A percentile compares a stretch with the other conserved stretches of the same genome.
Conservation (phyloP, 352 stramenopile genomes). For the Phytophthora constricta region DNA sequence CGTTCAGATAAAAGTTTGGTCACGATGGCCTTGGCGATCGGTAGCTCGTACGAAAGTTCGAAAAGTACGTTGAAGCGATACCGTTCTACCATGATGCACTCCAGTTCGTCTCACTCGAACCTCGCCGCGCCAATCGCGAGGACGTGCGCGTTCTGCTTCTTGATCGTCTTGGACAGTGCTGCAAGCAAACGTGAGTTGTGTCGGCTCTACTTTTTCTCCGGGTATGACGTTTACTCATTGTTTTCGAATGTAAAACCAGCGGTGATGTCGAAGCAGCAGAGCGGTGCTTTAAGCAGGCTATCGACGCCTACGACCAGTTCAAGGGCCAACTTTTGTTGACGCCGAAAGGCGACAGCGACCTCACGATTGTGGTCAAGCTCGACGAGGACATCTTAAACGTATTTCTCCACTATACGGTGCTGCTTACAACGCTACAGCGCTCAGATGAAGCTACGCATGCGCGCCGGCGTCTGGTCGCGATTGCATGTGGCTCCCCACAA, state of each 20-base stretch:
- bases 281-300: slow-evolving; percentile 31
- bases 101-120: slow-evolving; percentile 29
- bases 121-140: slow-evolving; percentile 22
- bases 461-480: slow-evolving; percentile 17
- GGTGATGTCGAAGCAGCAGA: slow-evolving; percentile 16
- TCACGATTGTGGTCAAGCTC: slow-evolving; percentile 7
- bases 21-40: slow-evolving; percentile 63
- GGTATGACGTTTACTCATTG: not conserved
- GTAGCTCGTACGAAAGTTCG: slow-evolving; percentile 63
- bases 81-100: slow-evolving; percentile 68
- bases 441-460: slow-evolving; percentile 19
- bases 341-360: slow-evolving; percentile 5
- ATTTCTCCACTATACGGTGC: slow-evolving; percentile 28
- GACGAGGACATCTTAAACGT: slow-evolving; percentile 28
- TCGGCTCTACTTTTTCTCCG: not conserved
- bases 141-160: slow-evolving; percentile 51
- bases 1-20: slow-evolving; percentile 64
- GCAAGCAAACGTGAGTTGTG: slow-evolving; percentile 46
- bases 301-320: slow-evolving; percentile 31
- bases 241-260: slow-evolving; percentile 1
- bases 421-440: slow-evolving; percentile 21
- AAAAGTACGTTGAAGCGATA: slow-evolving; percentile 41
- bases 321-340: slow-evolving; percentile 26
- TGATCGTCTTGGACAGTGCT: slow-evolving; percentile 74
- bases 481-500: slow-evolving; percentile 15